Conservation (phyloP, 768 basidiomycete genomes). For the Lactarius trivialis region DNA sequence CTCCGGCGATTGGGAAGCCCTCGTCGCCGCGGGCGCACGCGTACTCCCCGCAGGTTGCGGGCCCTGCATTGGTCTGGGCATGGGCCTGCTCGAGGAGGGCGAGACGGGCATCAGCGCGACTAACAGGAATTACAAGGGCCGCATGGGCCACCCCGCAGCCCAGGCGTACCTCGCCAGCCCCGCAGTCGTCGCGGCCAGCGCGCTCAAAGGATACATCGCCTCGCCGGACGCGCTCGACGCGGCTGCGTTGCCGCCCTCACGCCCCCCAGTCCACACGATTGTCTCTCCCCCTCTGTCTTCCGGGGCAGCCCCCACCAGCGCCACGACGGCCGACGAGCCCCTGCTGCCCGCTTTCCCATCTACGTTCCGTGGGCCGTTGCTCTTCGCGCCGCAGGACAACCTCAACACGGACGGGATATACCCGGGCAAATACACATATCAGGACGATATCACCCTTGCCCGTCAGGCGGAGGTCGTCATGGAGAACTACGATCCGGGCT, state of each 20-base stretch:
- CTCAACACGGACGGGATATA: constrained; percentile 98
- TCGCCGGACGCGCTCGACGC: constrained; percentile 67
- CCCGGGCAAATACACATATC: constrained; percentile 98
- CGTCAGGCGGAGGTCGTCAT: constrained; percentile 94
- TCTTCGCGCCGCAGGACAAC: constrained; percentile 95
- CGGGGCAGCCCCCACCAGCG: constrained; percentile 13
- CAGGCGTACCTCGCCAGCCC: constrained; percentile 95
- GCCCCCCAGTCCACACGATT: constrained; percentile 54
- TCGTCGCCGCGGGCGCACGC: constrained; percentile 86
- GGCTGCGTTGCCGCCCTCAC: constrained; percentile 41
- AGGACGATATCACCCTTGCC: constrained; percentile 95
- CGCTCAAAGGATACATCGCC: constrained; percentile 85
- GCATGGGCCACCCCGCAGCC: constrained; percentile 96
- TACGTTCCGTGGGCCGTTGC: constrained; percentile 73
- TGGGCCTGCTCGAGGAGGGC: constrained; percentile 88
- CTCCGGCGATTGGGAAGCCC: constrained; percentile 80
- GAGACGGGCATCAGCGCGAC: constrained; percentile 96
- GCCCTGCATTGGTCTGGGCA: constrained; percentile 95
- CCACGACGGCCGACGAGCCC: constrained; percentile 42
- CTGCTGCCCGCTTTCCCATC: constrained; percentile 80
- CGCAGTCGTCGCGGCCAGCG: constrained; percentile 94
- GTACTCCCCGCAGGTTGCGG: constrained; percentile 94
- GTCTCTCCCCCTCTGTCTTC: constrained; percentile 25
- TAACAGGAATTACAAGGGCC: constrained; percentile 97
- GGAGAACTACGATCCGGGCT: constrained; percentile 96